phyloP scores from a whole-genome alignment of 306 rosid genomes.

The Pyrus betulifolia region DNA sequence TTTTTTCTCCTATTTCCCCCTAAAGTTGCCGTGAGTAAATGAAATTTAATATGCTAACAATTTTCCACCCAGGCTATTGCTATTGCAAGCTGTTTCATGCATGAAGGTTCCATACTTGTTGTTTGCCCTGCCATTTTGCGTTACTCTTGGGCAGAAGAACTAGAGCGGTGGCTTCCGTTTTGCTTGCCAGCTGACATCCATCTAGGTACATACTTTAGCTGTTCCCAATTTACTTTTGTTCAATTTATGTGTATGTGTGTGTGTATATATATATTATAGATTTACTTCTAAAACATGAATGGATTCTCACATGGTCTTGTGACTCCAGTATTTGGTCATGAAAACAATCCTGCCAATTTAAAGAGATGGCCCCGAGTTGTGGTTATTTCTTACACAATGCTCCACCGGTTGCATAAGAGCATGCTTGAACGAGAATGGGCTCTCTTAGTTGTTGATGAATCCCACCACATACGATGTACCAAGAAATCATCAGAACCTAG shows the following conservation, averaged over 20 bases:
- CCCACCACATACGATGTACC: slow-evolving; percentile 84
- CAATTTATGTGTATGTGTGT: not conserved
- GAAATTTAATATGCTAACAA: not conserved
- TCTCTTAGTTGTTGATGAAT: slow-evolving; percentile 81
- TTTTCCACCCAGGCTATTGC: slow-evolving; percentile 70
- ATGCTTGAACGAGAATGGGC: slow-evolving; percentile 82
- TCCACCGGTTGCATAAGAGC: slow-evolving; percentile 70
- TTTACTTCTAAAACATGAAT: not conserved
- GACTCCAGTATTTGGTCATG: slow-evolving; percentile 81
- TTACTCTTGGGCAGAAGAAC: slow-evolving; percentile 92
- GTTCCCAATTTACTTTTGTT: not conserved
- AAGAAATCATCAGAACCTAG: slow-evolving; percentile 72
- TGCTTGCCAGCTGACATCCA: slow-evolving; percentile 84
- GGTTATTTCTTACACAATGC: slow-evolving; percentile 93
- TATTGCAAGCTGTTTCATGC: slow-evolving; percentile 72
- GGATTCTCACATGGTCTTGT: slow-evolving; percentile 3
- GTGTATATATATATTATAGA: not conserved
- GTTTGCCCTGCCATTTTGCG: slow-evolving; percentile 96
- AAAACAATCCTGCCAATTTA: slow-evolving; percentile 67
- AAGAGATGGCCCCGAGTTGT: slow-evolving; percentile 68
- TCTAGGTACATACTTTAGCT: slow-evolving; percentile 45
- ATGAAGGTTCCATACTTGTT: slow-evolving; percentile 75
- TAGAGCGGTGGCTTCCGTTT: slow-evolving; percentile 90
- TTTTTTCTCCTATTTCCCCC: not conserved
- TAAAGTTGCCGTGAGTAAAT: not conserved